phyloP scores from a whole-genome alignment of 2,329 filamentous ascomycete species.

The Dactylellina leptospora region DNA sequence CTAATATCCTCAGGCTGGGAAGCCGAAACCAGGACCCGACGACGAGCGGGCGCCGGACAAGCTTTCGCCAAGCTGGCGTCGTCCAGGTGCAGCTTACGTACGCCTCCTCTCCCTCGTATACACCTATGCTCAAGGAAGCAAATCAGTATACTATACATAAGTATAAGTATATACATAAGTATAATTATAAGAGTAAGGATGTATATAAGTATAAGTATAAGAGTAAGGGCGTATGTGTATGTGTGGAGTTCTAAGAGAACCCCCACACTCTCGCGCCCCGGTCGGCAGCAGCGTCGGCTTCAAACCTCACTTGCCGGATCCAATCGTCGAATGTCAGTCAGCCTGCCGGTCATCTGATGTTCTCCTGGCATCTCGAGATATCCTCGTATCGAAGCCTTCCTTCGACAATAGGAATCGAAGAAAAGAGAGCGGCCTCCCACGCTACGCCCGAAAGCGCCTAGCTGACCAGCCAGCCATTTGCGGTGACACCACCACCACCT shows the following conservation, averaged over 20 bases:
- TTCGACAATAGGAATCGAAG: conserved; percentile 11
- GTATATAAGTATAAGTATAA: too few species aligned
- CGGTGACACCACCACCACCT: conserved; percentile 45
- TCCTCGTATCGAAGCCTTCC: not conserved
- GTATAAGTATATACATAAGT: not conserved
- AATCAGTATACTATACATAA: too few species aligned
- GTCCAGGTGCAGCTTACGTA: conserved; percentile 32
- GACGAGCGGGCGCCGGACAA: conserved; percentile 19
- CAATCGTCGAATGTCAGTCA: too few species aligned
- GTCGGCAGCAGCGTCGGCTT: too few species aligned
- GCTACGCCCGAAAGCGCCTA: conserved; percentile 49
- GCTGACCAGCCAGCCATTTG: conserved; percentile 21
- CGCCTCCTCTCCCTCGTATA: conserved; percentile 9
- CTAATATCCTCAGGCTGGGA: not conserved
- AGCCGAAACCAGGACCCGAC: conserved; percentile 8
- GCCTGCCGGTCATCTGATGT: too few species aligned
- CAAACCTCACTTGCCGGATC: too few species aligned
- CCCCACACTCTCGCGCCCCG: too few species aligned
- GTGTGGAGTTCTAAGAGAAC: too few species aligned
- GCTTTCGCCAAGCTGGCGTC: conserved; percentile 47
- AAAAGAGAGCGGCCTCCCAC: conserved; percentile 24
- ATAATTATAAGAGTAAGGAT: too few species aligned
- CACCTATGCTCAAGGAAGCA: too few species aligned
- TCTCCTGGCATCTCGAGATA: too few species aligned
- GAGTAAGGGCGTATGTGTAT: too few species aligned